Conservation (phyloP, 306 rosid genomes). For the Castanea mollissima region DNA sequence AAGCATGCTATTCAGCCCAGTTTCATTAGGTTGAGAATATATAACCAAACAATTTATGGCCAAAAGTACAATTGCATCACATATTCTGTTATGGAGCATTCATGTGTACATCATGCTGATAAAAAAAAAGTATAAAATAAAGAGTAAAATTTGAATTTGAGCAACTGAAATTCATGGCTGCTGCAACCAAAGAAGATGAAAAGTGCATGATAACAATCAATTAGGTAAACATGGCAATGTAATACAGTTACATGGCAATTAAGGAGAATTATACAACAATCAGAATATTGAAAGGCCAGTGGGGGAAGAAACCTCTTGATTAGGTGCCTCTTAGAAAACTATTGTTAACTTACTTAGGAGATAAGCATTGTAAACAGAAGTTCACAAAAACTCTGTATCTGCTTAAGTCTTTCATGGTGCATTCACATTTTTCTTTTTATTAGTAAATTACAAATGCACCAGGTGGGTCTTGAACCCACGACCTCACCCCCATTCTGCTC, state of each 20-base stretch:
- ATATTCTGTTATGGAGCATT: neutral
- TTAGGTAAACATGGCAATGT: neutral
- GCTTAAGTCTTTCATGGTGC: neutral
- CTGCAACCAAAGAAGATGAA: conserved; percentile 17
- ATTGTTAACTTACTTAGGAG: neutral
- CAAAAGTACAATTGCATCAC: neutral
- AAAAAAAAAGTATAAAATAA: neutral
- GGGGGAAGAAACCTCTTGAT: neutral
- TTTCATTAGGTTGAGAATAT: neutral
- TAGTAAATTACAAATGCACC: too few relatives aligned
- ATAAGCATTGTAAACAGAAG: neutral
- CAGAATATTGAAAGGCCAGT: conserved; percentile 3
- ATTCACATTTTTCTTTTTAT: too few relatives aligned
- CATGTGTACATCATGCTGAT: neutral
- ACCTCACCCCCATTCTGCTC: too few relatives aligned
- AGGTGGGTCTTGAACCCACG: too few relatives aligned
- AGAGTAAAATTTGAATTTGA: conserved; percentile 1
- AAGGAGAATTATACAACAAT: neutral
- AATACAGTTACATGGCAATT: neutral
- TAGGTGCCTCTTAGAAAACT: neutral
- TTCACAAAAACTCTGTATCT: neutral
- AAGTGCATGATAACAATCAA: neutral
- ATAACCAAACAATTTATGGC: neutral
- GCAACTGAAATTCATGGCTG: conserved; percentile 2
- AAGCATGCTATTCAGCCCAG: neutral